A percentile compares a stretch with the other conserved stretches of the same genome.
phyloP scores from a whole-genome alignment of 2,329 filamentous ascomycete species.

The Colletotrichum brevisporum region DNA sequence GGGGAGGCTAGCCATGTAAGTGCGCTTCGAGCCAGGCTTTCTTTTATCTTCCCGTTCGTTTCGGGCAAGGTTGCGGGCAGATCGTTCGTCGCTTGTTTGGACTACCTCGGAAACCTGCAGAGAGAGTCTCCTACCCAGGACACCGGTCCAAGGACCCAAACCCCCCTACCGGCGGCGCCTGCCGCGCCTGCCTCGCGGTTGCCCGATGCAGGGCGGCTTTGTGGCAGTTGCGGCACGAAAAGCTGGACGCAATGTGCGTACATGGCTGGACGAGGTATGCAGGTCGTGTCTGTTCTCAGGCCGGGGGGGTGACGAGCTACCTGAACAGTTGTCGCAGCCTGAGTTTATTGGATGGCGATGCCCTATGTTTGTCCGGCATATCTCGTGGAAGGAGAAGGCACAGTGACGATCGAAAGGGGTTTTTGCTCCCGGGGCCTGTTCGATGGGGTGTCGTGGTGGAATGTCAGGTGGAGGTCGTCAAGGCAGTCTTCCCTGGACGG shows the following conservation, averaged over 20 bases:
- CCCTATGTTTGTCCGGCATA: no score
- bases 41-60: constrained; percentile 8
- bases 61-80: neutral
- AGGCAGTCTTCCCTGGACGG: constrained; percentile 1
- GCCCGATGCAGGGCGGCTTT: constrained; percentile 17
- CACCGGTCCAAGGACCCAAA: no score
- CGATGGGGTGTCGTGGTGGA: neutral
- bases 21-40: constrained; percentile 3
- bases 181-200: constrained; percentile 15
- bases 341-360: neutral
- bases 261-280: no score
- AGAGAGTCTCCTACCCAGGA: neutral
- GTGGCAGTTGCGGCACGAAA: neutral
- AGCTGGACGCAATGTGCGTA: neutral
- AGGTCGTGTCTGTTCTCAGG: no score
- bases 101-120: neutral
- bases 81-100: constrained; percentile 1
- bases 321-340: constrained; percentile 1
- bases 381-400: no score
- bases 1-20: no score
- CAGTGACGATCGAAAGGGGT: constrained; percentile 3
- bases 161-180: constrained; percentile 4
- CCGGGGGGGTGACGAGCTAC: neutral
- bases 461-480: constrained; percentile 6
- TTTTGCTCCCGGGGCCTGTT: neutral